Evolutionary conservation across 2,329 filamentous ascomycete species (phyloP), one percentile per base, ranked within the genome.

Genomic region (Fusarium pseudonygamai): DNA sequence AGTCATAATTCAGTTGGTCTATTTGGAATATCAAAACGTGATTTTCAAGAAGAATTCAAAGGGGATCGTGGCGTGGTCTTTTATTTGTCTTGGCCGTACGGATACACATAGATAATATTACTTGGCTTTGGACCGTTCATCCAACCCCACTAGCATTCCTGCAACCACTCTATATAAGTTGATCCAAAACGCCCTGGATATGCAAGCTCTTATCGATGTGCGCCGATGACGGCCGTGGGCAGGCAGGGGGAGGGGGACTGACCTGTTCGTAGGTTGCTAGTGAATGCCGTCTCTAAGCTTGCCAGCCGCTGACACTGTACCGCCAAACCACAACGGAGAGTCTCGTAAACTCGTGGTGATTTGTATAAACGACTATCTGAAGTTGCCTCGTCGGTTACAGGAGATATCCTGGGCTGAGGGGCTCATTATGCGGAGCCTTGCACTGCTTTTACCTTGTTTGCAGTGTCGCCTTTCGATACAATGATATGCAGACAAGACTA

Each of bases 61-160:
- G 15, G 26, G 61, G 26, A 24, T 43, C 32, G 30, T 16, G 16
- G 15, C 45, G 30, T 53, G 56, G 65, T 71, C 56, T 60, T 37
- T 30, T n/a, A 34, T 69, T 24, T 36, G 22, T 49, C 36, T 47
- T 49, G 32, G 24, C 24, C 36, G 16, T 49, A 49, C 30, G n/a
- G 49, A 36, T 26, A 47, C 32, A 37, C 28, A 60, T 65, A 24
- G 30, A 65, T 50, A 53, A 65, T 69, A 55, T 42, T 65, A 18
- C n/a, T 59, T 30, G 40, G 16, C 34, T 37, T 52, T 46, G 15
- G 24, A 37, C n/a, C 24, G n/a, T 18, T 43, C 37, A 24, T 26
- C 7, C 30, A 50, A 50, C 10, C 55, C 10, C 24, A 26, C 32
- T 28, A n/a, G 22, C 15, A 56, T 32, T 37, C 46, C n/a, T 28